Conservation (phyloP, 768 basidiomycete species). For the Coprinellus aureogranulatus region DNA sequence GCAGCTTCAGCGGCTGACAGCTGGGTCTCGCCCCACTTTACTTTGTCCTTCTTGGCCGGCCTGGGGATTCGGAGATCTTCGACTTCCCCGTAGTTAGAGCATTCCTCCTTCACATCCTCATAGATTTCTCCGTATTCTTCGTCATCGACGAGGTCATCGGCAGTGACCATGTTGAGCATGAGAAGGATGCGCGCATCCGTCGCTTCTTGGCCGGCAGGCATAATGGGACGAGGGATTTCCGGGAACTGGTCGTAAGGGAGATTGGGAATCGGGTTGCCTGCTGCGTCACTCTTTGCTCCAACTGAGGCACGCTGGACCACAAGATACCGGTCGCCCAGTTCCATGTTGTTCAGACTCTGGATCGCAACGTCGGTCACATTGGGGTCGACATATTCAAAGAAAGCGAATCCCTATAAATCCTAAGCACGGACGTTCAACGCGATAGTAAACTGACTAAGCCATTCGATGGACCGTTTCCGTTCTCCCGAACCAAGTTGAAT, state of each 20-base stretch:
- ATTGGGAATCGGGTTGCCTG: constrained; percentile 57
- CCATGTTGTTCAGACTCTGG: constrained; percentile 95
- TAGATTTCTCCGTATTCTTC: constrained; percentile 91
- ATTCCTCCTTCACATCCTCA: constrained; percentile 93
- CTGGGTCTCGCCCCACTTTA: constrained; percentile 71
- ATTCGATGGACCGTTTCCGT: constrained; percentile 84
- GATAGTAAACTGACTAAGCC: constrained; percentile 37
- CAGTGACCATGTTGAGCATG: constrained; percentile 97
- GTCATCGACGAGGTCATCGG: constrained; percentile 88
- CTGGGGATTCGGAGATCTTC: constrained; percentile 87
- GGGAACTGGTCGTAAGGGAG: constrained; percentile 79
- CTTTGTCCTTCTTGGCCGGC: constrained; percentile 82
- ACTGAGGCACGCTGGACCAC: constrained; percentile 97
- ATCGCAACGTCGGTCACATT: constrained; percentile 92
- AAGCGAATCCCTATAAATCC: constrained; percentile 83
- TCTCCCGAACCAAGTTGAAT: constrained; percentile 97
- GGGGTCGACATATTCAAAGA: constrained; percentile 95
- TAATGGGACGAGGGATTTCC: constrained; percentile 82
- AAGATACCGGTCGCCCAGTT: constrained; percentile 90
- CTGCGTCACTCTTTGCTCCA: constrained; percentile 75
- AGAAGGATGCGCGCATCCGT: constrained; percentile 82
- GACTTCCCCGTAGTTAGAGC: constrained; percentile 73
- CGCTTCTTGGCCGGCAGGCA: constrained; percentile 73
- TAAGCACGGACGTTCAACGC: not conserved
- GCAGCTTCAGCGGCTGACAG: constrained; percentile 65